Evolutionary conservation across 352 stramenopile species (phyloP), one percentile per base, ranked within the genome.

Genomic region (Plasmopara viticola): DNA sequence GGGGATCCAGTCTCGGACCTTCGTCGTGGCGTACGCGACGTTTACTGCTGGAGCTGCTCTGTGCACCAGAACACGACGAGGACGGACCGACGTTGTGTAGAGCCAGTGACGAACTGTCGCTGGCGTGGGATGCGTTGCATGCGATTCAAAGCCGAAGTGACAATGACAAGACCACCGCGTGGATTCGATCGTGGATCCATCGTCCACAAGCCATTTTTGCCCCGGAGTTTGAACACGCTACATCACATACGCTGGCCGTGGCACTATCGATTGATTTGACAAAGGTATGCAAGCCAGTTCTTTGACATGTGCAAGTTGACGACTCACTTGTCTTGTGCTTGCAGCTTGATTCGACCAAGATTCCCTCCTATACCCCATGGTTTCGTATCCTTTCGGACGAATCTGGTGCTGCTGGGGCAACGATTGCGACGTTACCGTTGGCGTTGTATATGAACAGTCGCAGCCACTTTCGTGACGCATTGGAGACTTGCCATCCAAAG

Each of bases 311-410:
- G 13, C 28, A 31, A 34, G 6, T 41, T 31, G 28, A 41, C 57
- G 41, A 58, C 10, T 13, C 2, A 42, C 13, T 38, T 35, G 10
- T 38, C 15, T 7, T 35, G 13, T 13, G 8, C 9, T 17, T 34
- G 45, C 31, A 86, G 78, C 64, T 90, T 9, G 70, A 90, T 35
- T 10, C 55, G 14, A 51, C 47, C 25, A 88, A 84, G 44, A 77
- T 90, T n/a, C 82, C 79, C 4, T 44, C 66, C n/a, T 93, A 93
- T 52, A 65, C 66, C 30, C 54, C 73, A 13, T 59, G 85, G 20
- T 89, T 87, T 49, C 78, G 83, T 14, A 76, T 94, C 30, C 59
- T 94, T 6, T 74, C 67, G 17, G 80, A 89, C 39, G 83, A 94
- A 37, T 86, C 74, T 15, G 83, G 83, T 4, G 73, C 71, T 20